phyloP scores from a whole-genome alignment of 1,284 basidiomycete genomes.

The Pascua guehoae region DNA sequence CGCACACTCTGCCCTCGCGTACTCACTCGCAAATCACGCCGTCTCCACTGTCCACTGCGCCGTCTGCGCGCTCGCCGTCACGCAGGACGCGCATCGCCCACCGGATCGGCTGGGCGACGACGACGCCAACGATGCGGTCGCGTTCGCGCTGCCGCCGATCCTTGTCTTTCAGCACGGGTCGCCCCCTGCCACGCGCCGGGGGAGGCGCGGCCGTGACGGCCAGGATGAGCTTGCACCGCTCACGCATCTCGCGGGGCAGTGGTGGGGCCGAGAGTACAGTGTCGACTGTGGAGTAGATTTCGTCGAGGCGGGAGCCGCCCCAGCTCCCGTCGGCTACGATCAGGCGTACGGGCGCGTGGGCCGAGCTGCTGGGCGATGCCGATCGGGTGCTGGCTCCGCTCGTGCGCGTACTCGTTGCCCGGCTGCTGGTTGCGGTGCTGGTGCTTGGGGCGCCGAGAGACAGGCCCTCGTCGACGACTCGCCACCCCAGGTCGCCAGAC shows the following conservation, averaged over 20 bases:
- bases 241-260: conserved; percentile 39
- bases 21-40: conserved; percentile 52
- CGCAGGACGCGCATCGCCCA: conserved; percentile 45
- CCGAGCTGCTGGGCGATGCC: too few relatives aligned
- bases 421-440: too few relatives aligned
- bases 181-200: conserved; percentile 10
- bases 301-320: conserved; percentile 9
- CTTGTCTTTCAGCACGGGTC: background rate
- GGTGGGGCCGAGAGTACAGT: conserved; percentile 47
- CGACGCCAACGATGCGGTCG: conserved; percentile 47
- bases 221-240: conserved; percentile 47
- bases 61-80: conserved; percentile 10
- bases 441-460: too few relatives aligned
- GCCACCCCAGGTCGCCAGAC: background rate
- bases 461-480: too few relatives aligned
- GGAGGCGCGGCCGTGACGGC: conserved; percentile 38
- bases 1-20: background rate
- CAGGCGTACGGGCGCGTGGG: conserved; percentile 16
- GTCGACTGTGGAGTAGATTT: conserved; percentile 48
- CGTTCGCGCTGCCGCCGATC: background rate
- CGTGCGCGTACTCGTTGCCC: too few relatives aligned
- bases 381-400: too few relatives aligned
- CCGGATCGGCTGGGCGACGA: conserved; percentile 49
- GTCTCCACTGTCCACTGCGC: conserved; percentile 37
- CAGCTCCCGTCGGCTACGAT: conserved; percentile 35